Percentiles rank a stretch among this genome's conserved stretches.
These are phyloP conservation scores for Jaapia argillacea DNA, from an alignment of 768 basidiomycete genomes.

Conservation along the genomic window DNA sequence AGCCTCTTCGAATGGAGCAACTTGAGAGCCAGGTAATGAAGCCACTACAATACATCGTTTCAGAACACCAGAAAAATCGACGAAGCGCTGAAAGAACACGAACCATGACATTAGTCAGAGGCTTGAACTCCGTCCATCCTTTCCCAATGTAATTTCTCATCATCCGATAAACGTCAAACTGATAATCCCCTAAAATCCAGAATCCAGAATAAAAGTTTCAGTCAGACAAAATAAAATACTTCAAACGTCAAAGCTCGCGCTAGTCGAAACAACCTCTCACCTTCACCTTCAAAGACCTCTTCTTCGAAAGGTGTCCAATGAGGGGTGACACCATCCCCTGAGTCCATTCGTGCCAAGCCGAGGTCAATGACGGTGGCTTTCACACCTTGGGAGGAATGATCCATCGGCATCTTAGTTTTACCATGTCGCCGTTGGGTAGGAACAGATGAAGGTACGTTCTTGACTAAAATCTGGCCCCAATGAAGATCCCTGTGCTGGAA, in stretches of 20 bases:
- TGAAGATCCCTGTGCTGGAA: slow-evolving; percentile 95
- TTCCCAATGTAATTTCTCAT: slow-evolving; percentile 58
- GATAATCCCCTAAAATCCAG: slow-evolving; percentile 87
- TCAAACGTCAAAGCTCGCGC: neutral
- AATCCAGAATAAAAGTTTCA: slow-evolving; percentile 5
- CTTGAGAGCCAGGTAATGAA: slow-evolving; percentile 75
- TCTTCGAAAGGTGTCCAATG: slow-evolving; percentile 82
- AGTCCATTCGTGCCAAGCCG: slow-evolving; percentile 81
- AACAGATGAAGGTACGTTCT: slow-evolving; percentile 27
- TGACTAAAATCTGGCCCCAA: slow-evolving; percentile 91
- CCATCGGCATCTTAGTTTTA: slow-evolving; percentile 39
- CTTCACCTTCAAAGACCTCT: slow-evolving; percentile 88
- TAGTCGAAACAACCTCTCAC: slow-evolving; percentile 29
- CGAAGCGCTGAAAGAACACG: slow-evolving; percentile 12
- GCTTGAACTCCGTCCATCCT: slow-evolving; percentile 70
- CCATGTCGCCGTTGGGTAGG: slow-evolving; percentile 10
- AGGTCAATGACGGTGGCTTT: slow-evolving; percentile 87
- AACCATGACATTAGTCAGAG: slow-evolving; percentile 88
- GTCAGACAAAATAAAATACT: no score
- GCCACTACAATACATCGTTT: slow-evolving; percentile 49
- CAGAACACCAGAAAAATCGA: neutral
- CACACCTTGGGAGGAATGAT: slow-evolving; percentile 56
- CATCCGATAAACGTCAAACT: slow-evolving; percentile 90
- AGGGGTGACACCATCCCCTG: slow-evolving; percentile 33
- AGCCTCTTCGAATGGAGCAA: slow-evolving; percentile 63